Evolutionary conservation across 768 basidiomycete species (phyloP), one percentile per base, ranked within the genome.

Genomic region (Mycena latifolia): DNA sequence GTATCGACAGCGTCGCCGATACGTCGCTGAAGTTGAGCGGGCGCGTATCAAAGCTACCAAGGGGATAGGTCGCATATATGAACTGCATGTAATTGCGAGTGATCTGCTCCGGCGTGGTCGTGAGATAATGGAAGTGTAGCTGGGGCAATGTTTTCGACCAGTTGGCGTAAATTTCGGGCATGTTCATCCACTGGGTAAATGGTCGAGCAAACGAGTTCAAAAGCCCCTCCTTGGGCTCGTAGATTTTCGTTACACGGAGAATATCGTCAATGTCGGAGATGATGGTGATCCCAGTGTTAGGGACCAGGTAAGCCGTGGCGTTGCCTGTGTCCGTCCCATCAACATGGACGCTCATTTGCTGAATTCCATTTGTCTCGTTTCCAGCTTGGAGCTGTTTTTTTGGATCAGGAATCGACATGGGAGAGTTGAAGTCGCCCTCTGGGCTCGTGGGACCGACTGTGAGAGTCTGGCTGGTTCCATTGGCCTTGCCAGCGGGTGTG

Each of bases 241-340:
- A 78, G 41, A 78, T 76, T 57, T 77, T 72, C 27, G 77, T 77
- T 57, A 76, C 71, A 15, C 77, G 75, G 63, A 77, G 73, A 31
- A 78, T 76, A 60, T 78, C 77, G 70, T 78, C 77, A 54, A 78
- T 77, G 68, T 78, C 77, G 37, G 73, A 74, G 43, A 78, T 73
- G 57, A 77, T 63, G 24, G 77, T 76, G 61, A 76, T 63, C n/a
- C 77, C 77, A 1, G 59, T 35, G 12, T 64, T 50, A 5, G 77
- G 75, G 0, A 77, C 77, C 43, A 78, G 72, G 64, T 76, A 74
- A 17, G 71, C 66, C 2, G 76, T 77, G 43, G 76, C 71, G 52
- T 78, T 78, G 22, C 61, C 61, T 12, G 62, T 63, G n/a, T 62
- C 56, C 12, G 66, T 67, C 10, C 61, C 60, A 8, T 8, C 28